Evolutionary conservation across 805 yeast species (phyloP), one percentile per base, ranked within the genome.

Genomic region (Starmerella riodocensis): DNA sequence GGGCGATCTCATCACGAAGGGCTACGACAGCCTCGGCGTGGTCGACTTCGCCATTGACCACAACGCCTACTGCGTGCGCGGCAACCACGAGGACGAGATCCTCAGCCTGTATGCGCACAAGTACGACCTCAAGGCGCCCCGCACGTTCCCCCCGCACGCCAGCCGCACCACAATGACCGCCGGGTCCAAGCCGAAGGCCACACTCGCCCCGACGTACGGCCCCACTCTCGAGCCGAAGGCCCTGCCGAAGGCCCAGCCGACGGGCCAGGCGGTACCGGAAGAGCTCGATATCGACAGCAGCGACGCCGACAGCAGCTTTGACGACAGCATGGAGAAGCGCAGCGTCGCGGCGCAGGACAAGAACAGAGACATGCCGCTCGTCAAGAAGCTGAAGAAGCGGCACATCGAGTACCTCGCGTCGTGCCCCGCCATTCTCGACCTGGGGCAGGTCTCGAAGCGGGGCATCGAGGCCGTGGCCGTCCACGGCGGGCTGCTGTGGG

Each of bases 1-100:
- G 17, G 97, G 97, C 4, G 96, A 86, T 54, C 82, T 85, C 56
- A 64, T 82, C 14, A 67, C 84, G 36, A 88, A 86, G 55, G 97
- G 97, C 1, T 76, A 80, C 4, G 74, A 79, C 42, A 79, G 93
- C 1, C 46, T 71, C 12, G 71, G 69, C 29, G 84, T 84, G 2
- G 55, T 85, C 9, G 77, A 84, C 43, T 76, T 59, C 51, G 76
- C 81, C 16, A 64, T 76, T 25, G 62, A 71, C 18, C 55, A 74
- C 48, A 62, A 70, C 13, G 69, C 81, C 13, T 74, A 72, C 39
- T 85, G 94, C 54, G 73, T 86, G 2, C 62, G 91, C 42, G 96
- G 97, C 0, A 86, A 86, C 62, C 95, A 88, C 58, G 97, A 86
- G 58, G 66, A 77, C 45, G 76, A 74, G 44, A 70, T 79, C 9